Conservation (phyloP, 805 yeast species). For the Candida dendrica region DNA sequence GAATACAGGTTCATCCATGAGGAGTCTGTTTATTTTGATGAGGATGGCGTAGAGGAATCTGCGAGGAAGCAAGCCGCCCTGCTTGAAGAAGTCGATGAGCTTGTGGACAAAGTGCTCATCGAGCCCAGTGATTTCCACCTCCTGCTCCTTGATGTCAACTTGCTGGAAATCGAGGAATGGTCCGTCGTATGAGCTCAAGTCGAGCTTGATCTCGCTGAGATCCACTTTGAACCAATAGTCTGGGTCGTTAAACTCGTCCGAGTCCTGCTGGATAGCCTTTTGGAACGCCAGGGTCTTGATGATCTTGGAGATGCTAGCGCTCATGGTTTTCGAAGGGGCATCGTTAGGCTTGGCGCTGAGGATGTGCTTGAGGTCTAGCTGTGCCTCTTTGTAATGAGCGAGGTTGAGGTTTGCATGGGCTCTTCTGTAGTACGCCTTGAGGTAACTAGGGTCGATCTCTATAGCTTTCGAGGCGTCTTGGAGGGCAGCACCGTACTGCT, state of each 20-base stretch:
- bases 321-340: constrained; percentile 52
- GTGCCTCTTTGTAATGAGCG: constrained; percentile 67
- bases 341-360: constrained; percentile 62
- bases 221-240: constrained; percentile 20
- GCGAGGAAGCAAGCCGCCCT: constrained; percentile 71
- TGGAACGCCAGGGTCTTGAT: constrained; percentile 75
- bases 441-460: constrained; percentile 53
- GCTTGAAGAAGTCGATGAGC: constrained; percentile 65
- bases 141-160: constrained; percentile 22
- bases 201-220: constrained; percentile 31
- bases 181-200: constrained; percentile 48
- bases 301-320: constrained; percentile 55
- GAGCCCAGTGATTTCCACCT: constrained; percentile 25
- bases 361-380: constrained; percentile 58
- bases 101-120: constrained; percentile 48
- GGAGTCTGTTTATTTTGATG: constrained; percentile 58
- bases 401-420: constrained; percentile 78
- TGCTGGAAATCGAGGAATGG: constrained; percentile 39
- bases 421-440: constrained; percentile 81
- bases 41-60: constrained; percentile 78
- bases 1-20: constrained; percentile 63
- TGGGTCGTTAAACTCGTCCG: constrained; percentile 38
- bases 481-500: constrained; percentile 80
- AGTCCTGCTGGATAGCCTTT: constrained; percentile 76
- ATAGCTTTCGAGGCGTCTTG: constrained; percentile 72